Base-by-base conservation (phyloP, 2,329 filamentous ascomycete genomes). In the Cladobotryum mycophilum region DNA sequence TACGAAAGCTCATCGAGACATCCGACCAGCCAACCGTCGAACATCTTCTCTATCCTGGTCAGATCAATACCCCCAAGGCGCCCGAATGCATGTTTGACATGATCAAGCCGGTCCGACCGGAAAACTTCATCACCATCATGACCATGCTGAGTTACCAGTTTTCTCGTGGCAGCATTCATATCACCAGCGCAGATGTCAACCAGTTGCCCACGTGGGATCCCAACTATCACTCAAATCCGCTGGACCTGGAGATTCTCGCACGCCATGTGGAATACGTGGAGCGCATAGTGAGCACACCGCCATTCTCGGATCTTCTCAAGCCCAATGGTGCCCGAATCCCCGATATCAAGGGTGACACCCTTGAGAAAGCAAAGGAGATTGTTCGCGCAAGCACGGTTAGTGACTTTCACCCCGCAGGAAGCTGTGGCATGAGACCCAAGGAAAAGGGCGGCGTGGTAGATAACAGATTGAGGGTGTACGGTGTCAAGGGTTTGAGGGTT, bases 71-170 rank as follows among this genome's bases (percentile, higher is more conserved):
- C 15, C 33, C 43, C 61, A 33, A 57, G 54, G 9, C 57, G 57
- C 2, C 67, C n/a, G 25, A 40, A 34, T 38, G 36, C n/a, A 49
- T 54, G 52, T 35, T 22, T 7, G 52, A 52, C 25, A 36, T 68
- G 3, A 41, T 52, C 40, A 15, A 41, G 14, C 49, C 49, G n/a
- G 44, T 41, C 5, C 45, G 41, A 11, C 49, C 49, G 13, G 64
- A 70, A 53, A 75, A 82, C 56, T 81, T 78, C 60, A 70, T 80
- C 45, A 76, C 79, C 22, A 68, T 77, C 55, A 76, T 76, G 56
- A 72, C 75, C 2, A 79, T 80, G 56, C 76, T 81, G 33, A 76
- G 76, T 37, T 82, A 84, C 53, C 81, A 82, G 0, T 76, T 80
- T 58, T 80, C 77, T 2, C 74, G 81, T 0, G 82, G 82, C 7